A percentile compares a stretch with the other conserved stretches of the same genome.
Evolutionary conservation across 345 rosid species (phyloP).

Genomic region (Linum lewisii): DNA sequence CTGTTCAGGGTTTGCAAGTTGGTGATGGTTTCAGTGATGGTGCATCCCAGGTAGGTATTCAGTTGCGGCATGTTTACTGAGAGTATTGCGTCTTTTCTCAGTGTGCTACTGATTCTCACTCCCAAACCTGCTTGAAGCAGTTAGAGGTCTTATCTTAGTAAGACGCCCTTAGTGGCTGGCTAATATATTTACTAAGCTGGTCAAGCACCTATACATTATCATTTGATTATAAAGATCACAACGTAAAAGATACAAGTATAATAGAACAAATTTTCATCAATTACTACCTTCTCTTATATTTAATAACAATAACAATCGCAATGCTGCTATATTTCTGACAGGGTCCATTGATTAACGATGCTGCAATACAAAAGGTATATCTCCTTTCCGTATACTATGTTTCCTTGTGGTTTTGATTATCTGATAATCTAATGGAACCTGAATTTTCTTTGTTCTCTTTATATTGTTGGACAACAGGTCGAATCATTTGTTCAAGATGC

Average conservation of each 20-base stretch:
- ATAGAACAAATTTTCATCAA: background rate
- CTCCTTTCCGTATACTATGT: conserved; percentile 10
- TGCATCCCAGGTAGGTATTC: conserved; percentile 44
- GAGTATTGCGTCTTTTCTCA: background rate
- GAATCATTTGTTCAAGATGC: conserved; percentile 82
- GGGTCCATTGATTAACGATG: conserved; percentile 97
- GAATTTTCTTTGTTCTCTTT: conserved; percentile 15
- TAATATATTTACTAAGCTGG: background rate
- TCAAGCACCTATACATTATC: background rate
- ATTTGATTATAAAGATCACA: background rate
- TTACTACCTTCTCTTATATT: background rate
- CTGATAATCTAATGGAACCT: conserved; percentile 4
- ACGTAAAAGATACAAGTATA: background rate
- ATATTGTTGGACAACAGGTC: conserved; percentile 45
- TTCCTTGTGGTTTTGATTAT: conserved; percentile 9
- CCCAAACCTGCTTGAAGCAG: background rate
- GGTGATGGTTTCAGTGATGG: conserved; percentile 93
- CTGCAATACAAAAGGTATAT: conserved; percentile 74
- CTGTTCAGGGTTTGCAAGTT: conserved; percentile 78
- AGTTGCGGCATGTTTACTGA: background rate
- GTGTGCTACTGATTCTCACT: background rate
- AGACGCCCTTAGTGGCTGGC: background rate
- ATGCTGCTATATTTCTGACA: conserved; percentile 19
- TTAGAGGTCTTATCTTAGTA: background rate
- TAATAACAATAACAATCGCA: no score